phyloP scores from a whole-genome alignment of 2,329 filamentous ascomycete genomes.

The Blumeriella jaapii region DNA sequence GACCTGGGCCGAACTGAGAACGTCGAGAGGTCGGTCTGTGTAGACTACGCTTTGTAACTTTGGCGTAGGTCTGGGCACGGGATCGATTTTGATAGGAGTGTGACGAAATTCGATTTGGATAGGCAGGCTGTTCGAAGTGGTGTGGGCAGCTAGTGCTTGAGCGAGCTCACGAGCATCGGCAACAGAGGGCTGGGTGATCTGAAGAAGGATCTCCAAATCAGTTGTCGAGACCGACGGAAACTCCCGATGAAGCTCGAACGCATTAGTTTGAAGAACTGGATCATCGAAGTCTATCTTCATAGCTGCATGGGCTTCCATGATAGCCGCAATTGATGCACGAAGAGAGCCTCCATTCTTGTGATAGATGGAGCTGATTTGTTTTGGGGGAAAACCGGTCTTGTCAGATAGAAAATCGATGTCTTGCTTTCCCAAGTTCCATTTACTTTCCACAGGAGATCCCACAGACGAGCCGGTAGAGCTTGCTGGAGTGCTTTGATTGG shows the following conservation, averaged over 20 bases:
- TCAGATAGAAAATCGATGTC: constrained; percentile 51
- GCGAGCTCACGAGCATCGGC: constrained; percentile 49
- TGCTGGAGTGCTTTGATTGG: constrained; percentile 14
- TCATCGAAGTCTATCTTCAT: constrained; percentile 32
- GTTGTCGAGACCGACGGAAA: constrained; percentile 39
- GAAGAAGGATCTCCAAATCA: constrained; percentile 41
- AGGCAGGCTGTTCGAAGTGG: constrained; percentile 6
- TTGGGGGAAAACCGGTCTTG: constrained; percentile 35
- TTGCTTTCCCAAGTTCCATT: constrained; percentile 44
- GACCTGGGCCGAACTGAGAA: constrained; percentile 6
- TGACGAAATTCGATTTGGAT: constrained; percentile 24
- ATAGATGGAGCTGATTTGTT: constrained; percentile 44
- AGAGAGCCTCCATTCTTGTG: constrained; percentile 47
- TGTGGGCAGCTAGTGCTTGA: constrained; percentile 34
- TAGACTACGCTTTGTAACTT: constrained; percentile 7
- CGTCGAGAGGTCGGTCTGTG: constrained; percentile 6
- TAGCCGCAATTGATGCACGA: constrained; percentile 39
- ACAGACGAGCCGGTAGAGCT: constrained; percentile 2
- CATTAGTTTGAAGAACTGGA: constrained; percentile 35
- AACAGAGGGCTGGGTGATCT: constrained; percentile 44
- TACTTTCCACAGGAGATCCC: constrained; percentile 30
- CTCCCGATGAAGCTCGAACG: constrained; percentile 40
- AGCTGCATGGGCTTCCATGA: constrained; percentile 28
- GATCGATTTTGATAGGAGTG: constrained; percentile 20
- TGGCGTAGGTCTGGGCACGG: constrained; percentile 3